Percentiles rank a stretch among this genome's conserved stretches.
Conservation (phyloP, 2,329 filamentous ascomycete species). For the Metarhizium brunneum region DNA sequence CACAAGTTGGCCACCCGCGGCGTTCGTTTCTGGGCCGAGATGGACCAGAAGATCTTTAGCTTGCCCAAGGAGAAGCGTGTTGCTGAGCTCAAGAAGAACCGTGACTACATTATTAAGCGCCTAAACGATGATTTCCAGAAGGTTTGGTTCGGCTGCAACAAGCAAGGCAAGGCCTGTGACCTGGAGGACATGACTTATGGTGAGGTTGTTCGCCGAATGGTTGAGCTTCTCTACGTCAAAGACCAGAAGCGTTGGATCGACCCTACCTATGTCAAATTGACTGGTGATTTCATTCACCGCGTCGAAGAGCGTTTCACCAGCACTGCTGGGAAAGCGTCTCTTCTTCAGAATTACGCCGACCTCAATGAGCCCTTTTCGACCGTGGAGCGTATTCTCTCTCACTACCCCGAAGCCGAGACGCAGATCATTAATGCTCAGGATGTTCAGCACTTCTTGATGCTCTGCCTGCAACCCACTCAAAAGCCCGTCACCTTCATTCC, state of each 20-base stretch:
- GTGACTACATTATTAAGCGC: slow-evolving; percentile 88
- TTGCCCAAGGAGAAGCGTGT: slow-evolving; percentile 91
- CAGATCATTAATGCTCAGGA: slow-evolving; percentile 98
- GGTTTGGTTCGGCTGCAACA: slow-evolving; percentile 89
- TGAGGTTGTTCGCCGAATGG: slow-evolving; percentile 78
- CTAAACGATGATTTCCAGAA: slow-evolving; percentile 95
- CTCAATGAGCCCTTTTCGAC: slow-evolving; percentile 72
- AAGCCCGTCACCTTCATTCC: slow-evolving; percentile 97
- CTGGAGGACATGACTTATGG: slow-evolving; percentile 94
- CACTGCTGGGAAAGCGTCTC: slow-evolving; percentile 60
- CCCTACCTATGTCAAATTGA: slow-evolving; percentile 68
- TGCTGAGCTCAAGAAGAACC: slow-evolving; percentile 77
- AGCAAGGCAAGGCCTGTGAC: slow-evolving; percentile 70
- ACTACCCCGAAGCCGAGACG: slow-evolving; percentile 76
- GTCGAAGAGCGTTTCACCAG: slow-evolving; percentile 92
- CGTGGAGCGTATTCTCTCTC: slow-evolving; percentile 67
- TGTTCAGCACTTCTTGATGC: slow-evolving; percentile 89
- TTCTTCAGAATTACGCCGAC: slow-evolving; percentile 84
- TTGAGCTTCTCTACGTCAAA: slow-evolving; percentile 85
- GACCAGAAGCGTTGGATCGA: slow-evolving; percentile 91
- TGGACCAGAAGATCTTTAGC: slow-evolving; percentile 97
- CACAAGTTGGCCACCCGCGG: slow-evolving; percentile 97
- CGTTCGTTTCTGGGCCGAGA: slow-evolving; percentile 95
- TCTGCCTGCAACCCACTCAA: slow-evolving; percentile 85
- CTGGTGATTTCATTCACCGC: slow-evolving; percentile 92